Evolutionary conservation across 805 yeast species (phyloP).

Genomic region (Pichia nanzhaoensis): DNA sequence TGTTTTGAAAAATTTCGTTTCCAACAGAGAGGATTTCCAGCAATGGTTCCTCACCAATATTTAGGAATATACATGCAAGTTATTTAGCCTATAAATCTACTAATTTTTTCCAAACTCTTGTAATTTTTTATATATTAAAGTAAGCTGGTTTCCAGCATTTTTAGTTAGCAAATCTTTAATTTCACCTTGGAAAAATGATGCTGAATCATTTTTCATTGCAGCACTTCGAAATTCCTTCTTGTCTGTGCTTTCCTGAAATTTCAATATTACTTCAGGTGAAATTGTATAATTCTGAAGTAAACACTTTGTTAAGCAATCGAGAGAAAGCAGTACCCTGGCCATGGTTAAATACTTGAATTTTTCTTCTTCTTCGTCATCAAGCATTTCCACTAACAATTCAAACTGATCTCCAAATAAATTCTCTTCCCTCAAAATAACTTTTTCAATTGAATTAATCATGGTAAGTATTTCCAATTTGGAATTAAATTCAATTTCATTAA

Average conservation of each 20-base stretch:
- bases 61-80: conserved; percentile 6
- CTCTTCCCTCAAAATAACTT: conserved; percentile 36
- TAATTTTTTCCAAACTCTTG: conserved; percentile 4
- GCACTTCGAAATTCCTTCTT: conserved; percentile 15
- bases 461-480: conserved; percentile 47
- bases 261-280: conserved; percentile 17
- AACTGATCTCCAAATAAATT: conserved; percentile 20
- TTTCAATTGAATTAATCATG: conserved; percentile 39
- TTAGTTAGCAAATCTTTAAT: conserved; percentile 9
- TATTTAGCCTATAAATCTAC: background rate
- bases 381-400: conserved; percentile 11
- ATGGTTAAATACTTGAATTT: conserved; percentile 9
- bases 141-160: conserved; percentile 4
- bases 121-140: conserved; percentile 8
- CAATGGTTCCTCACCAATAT: conserved; percentile 34
- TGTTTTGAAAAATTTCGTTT: conserved; percentile 22
- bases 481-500: conserved; percentile 34
- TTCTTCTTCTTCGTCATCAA: conserved; percentile 10
- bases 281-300: conserved; percentile 18
- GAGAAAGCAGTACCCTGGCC: conserved; percentile 16
- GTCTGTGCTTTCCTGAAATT: conserved; percentile 17
- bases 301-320: conserved; percentile 13
- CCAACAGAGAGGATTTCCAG: conserved; percentile 49
- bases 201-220: background rate
- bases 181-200: conserved; percentile 10